phyloP scores from a whole-genome alignment of 2,329 filamentous ascomycete species.

The Stenocarpella maydis region DNA sequence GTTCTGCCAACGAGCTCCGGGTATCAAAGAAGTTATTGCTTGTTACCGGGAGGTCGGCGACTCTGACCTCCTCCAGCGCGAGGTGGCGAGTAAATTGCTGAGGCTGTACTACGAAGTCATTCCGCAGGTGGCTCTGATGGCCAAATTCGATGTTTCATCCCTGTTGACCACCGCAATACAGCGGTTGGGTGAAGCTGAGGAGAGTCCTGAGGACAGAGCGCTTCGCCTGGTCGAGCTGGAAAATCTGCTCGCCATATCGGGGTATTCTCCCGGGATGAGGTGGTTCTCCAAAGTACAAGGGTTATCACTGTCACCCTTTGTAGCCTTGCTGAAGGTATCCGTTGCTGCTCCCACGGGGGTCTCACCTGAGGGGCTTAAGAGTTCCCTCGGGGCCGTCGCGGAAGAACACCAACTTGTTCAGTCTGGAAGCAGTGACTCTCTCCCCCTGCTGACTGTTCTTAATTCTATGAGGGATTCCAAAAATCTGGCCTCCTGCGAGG shows the following conservation, averaged over 20 bases:
- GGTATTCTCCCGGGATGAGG: slow-evolving; percentile 82
- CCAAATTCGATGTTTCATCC: slow-evolving; percentile 88
- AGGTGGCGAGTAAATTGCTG: slow-evolving; percentile 80
- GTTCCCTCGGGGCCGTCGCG: slow-evolving; percentile 67
- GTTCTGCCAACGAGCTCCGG: slow-evolving; percentile 81
- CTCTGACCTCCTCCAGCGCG: slow-evolving; percentile 77
- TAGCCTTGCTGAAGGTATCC: slow-evolving; percentile 71
- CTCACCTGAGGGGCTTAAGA: slow-evolving; percentile 59
- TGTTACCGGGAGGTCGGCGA: slow-evolving; percentile 75
- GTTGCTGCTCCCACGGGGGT: slow-evolving; percentile 57
- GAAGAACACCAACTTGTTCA: slow-evolving; percentile 71
- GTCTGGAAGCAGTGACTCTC: slow-evolving; percentile 47
- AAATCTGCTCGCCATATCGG: slow-evolving; percentile 82
- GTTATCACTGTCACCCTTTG: slow-evolving; percentile 73
- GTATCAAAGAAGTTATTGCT: slow-evolving; percentile 81
- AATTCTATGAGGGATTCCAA: slow-evolving; percentile 41
- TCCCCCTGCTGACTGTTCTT: slow-evolving; percentile 54
- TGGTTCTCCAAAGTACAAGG: slow-evolving; percentile 84
- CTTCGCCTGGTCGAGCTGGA: slow-evolving; percentile 78
- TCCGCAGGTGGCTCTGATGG: slow-evolving; percentile 79
- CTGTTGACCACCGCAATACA: slow-evolving; percentile 75
- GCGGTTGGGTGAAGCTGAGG: slow-evolving; percentile 60
- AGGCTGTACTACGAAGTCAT: slow-evolving; percentile 85
- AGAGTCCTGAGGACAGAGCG: slow-evolving; percentile 52
- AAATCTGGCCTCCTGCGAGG: slow-evolving; percentile 28